These are phyloP conservation scores for Penicillium canariense DNA, from an alignment of 495 filamentous ascomycete genomes.

Conservation along the genomic window DNA sequence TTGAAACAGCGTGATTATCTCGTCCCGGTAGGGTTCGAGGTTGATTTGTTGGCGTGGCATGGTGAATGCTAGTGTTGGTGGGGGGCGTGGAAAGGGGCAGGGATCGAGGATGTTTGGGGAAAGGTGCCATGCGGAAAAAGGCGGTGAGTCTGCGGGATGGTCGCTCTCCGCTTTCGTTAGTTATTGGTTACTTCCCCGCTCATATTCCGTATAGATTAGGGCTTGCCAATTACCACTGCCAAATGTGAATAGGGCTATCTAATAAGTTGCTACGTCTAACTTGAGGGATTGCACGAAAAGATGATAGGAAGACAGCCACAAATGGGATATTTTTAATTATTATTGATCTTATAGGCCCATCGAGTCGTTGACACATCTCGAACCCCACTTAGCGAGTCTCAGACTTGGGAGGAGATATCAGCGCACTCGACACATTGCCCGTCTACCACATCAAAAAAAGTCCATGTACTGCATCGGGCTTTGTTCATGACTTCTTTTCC, in stretches of 20 bases:
- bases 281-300: no score
- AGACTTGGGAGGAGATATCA: slow-evolving; percentile 7
- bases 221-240: background rate
- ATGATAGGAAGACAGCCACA: background rate
- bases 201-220: background rate
- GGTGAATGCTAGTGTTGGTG: slow-evolving; percentile 4
- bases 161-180: background rate
- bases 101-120: background rate
- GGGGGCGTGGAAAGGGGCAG: background rate
- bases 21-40: slow-evolving; percentile 28
- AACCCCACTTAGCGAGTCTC: slow-evolving; percentile 8
- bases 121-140: background rate
- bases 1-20: slow-evolving; percentile 27
- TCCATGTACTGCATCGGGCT: background rate
- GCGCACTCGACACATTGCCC: background rate
- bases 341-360: slow-evolving; percentile 8
- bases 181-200: background rate
- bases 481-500: slow-evolving; percentile 18
- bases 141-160: slow-evolving; percentile 23
- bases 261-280: no score
- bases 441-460: background rate
- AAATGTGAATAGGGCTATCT: no score
- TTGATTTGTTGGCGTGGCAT: slow-evolving; percentile 34
- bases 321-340: slow-evolving; percentile 1
- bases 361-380: slow-evolving; percentile 11